Evolutionary conservation across 257 asterid species (phyloP), one percentile per base, ranked within the genome.

Genomic region (Catharanthus roseus): DNA sequence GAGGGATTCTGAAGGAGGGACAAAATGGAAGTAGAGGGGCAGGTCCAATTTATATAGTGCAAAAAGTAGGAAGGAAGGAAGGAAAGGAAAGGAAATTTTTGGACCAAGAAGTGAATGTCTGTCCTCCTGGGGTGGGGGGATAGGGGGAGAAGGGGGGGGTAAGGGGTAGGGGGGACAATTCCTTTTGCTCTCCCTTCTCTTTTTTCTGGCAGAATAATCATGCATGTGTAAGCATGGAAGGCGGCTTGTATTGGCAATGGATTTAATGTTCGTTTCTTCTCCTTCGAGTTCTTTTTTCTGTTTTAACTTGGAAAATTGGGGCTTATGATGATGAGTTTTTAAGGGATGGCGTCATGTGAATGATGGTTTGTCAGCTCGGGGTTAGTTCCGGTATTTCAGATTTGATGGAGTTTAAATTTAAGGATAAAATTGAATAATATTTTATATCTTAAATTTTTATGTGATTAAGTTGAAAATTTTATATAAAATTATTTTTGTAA

Each of bases 211-310:
- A 85, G 80, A 79, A 80, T 77, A 86, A 90, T 87, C 95, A 88
- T 90, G 87, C 86, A 84, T 88, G 88, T 75, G 88, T 80, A 84
- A 82, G 91, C 83, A 85, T 75, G 84, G 86, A 85, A 82, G 89
- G 85, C 81, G 86, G 84, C 81, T 79, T 61, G 77, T 36, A 68
- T 36, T 74, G 78, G 83, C 82, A 83, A 81, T 79, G 85, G 74
- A 69, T 84, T 77, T 68, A 73, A 72, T 79, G 80, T 82, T 74
- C 56, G 57, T 28, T 61, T 33, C 28, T 38, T 8, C 8, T 8
- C 3, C 3, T 8, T 38, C 3, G 42, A 38, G 42, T 38, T 38
- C 42, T 38, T 38, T 38, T 38, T 38, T 38, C 8, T 38, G 3
- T 38, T 38, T 38, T 38, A 8, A 38, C n/a, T n/a, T 38, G 42